Evolutionary conservation across 2,329 filamentous ascomycete genomes (phyloP), one percentile per base, ranked within the genome.

Genomic region (Trichoderma afroharzianum): DNA sequence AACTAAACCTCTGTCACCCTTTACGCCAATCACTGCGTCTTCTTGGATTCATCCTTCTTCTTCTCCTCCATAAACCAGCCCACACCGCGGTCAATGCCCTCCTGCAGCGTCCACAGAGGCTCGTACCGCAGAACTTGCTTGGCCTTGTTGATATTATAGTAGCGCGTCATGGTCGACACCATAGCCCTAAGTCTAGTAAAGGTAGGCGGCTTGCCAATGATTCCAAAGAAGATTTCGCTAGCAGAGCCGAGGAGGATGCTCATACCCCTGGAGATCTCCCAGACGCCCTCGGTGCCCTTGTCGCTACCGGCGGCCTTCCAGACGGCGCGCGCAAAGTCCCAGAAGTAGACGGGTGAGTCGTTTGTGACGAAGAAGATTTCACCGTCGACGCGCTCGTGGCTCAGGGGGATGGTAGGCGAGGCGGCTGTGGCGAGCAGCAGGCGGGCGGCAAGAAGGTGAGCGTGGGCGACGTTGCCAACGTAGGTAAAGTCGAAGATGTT

Each of bases 351-450:
- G 6, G 95, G 95, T 76, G 90, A 86, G 81, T 94, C 93, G 81
- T 98, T 98, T 71, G 94, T 96, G 78, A 98, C 89, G 83, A 97
- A 90, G 84, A 98, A 95, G 64, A 91, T 91, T 80, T 98, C 91
- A 72, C 95, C 96, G 79, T 95, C 93, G 63, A 95, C 90, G 72
- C 87, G 87, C 83, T 94, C 92, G 81, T 90, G 83, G 81, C 92
- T 89, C 47, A 93, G 86, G n/a, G 90, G 90, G 0, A 86, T 85
- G 24, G 88, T 90, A 32, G 39, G 80, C n/a, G 87, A 83, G 72
- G 85, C 82, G 1, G 79, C 77, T 67, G 89, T 90, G 69, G 86
- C 84, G 61, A 96, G 86, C 55, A 97, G 88, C 71, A 91, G 91
- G 73, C 87, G 87, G 5, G 92, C 90, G 43, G 94, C 94, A 63